Conservation (phyloP, 2,329 filamentous ascomycete species). For the Thielaviopsis musarum region DNA sequence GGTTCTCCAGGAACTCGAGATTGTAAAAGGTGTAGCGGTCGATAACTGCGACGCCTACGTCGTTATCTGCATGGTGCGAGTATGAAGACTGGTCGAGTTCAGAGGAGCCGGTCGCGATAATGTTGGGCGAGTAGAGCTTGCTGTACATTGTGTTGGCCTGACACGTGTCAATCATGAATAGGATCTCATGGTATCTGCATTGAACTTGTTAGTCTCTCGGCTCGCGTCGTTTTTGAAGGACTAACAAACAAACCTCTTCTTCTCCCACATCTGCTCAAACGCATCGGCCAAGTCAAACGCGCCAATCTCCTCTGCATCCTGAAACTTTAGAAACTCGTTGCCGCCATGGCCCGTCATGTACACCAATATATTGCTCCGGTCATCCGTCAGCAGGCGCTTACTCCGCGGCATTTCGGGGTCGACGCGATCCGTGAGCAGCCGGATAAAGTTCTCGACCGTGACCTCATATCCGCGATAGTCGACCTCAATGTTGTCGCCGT, state of each 20-base stretch:
- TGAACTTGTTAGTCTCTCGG: neutral
- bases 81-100: constrained; percentile 94
- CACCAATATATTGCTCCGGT: constrained; percentile 88
- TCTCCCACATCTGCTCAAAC: constrained; percentile 99
- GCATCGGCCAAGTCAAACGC: constrained; percentile 92
- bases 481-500: constrained; percentile 97
- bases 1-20: constrained; percentile 83
- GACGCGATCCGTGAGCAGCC: constrained; percentile 82
- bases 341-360: constrained; percentile 99
- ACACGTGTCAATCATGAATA: constrained; percentile 99
- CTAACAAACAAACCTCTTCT: constrained; percentile 54
- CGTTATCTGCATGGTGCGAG: constrained; percentile 93
- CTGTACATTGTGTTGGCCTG: constrained; percentile 99
- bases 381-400: constrained; percentile 85
- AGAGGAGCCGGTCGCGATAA: constrained; percentile 92
- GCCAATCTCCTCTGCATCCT: constrained; percentile 94
- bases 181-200: constrained; percentile 73
- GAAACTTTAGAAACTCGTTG: constrained; percentile 96
- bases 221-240: neutral
- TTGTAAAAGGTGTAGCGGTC: constrained; percentile 99
- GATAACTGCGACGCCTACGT: constrained; percentile 94
- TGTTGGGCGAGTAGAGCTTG: constrained; percentile 94
- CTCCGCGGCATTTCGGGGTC: constrained; percentile 88
- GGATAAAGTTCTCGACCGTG: constrained; percentile 96
- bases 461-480: constrained; percentile 98